Evolutionary conservation across 1,284 basidiomycete genomes (phyloP).

Genomic region (Schizophyllum amplum): DNA sequence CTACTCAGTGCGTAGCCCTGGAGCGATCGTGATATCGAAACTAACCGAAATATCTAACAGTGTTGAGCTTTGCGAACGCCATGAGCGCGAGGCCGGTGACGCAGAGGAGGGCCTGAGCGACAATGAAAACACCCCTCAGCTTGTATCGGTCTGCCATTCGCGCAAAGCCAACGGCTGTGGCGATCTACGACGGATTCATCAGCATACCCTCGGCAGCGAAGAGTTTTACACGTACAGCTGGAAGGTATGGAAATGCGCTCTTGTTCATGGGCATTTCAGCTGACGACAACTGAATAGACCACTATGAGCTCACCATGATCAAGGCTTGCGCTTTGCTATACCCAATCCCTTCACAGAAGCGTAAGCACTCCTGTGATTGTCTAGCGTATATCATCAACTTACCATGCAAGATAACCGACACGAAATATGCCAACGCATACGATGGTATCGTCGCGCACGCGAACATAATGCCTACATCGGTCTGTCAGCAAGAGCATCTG

Average conservation of each 20-base stretch:
- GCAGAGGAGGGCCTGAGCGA: conserved; percentile 31
- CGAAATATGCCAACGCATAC: conserved; percentile 35
- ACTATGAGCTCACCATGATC: conserved; percentile 24
- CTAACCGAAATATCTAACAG: conserved; percentile 35
- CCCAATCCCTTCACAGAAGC: no score
- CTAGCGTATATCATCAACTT: no score
- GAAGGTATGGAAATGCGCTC: conserved; percentile 38
- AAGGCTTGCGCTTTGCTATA: conserved; percentile 33
- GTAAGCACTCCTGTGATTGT: no score
- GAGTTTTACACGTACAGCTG: conserved; percentile 25
- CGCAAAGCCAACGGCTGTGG: conserved; percentile 31
- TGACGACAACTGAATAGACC: not conserved
- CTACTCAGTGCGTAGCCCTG: conserved; percentile 1
- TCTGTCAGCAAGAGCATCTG: not conserved
- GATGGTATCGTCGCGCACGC: conserved; percentile 27
- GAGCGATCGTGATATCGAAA: not conserved
- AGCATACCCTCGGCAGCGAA: not conserved
- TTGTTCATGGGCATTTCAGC: conserved; percentile 13
- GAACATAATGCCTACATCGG: not conserved
- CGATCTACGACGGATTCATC: conserved; percentile 19
- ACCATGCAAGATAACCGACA: conserved; percentile 35
- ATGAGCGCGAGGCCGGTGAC: conserved; percentile 32
- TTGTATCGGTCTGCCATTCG: conserved; percentile 36
- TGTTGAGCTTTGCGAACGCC: conserved; percentile 25
- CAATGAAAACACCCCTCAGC: conserved; percentile 33